A percentile compares a stretch with the other conserved stretches of the same genome.
These are phyloP conservation scores for Ophiostoma himal-ulmi DNA, from an alignment of 2,329 filamentous ascomycete genomes.

Conservation along the genomic window DNA sequence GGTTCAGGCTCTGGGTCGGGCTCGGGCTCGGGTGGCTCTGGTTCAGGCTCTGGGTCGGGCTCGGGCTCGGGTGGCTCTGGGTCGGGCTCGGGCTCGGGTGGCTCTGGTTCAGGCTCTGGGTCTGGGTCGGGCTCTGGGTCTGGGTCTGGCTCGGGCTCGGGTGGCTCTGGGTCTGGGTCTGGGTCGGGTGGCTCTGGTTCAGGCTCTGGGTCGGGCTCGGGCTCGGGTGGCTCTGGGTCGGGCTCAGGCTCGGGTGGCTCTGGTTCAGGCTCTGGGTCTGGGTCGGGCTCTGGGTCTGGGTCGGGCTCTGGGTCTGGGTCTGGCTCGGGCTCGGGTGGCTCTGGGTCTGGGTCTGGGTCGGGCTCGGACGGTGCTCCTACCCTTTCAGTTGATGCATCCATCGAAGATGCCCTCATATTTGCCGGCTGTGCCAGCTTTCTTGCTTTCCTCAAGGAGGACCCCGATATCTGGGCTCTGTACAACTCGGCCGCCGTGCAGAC, in stretches of 20 bases:
- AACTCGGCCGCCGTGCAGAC: slow-evolving; percentile 20
- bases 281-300: background rate
- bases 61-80: background rate
- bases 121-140: background rate
- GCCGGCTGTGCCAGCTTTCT: slow-evolving; percentile 22
- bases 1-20: background rate
- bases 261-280: background rate
- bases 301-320: background rate
- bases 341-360: slow-evolving; percentile 1
- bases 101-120: background rate
- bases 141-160: background rate
- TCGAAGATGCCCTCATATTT: slow-evolving; percentile 23
- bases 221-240: background rate
- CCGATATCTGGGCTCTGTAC: slow-evolving; percentile 21
- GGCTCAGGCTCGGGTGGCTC: background rate
- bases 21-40: background rate
- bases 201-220: background rate
- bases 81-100: background rate
- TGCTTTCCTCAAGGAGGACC: slow-evolving; percentile 22
- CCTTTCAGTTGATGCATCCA: slow-evolving; percentile 16
- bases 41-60: background rate
- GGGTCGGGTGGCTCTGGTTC: background rate
- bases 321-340: background rate
- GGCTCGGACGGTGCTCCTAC: slow-evolving; percentile 12
- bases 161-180: background rate